Evolutionary conservation across 495 filamentous ascomycete genomes (phyloP).

Genomic region (Parachaetomium inaequale): DNA sequence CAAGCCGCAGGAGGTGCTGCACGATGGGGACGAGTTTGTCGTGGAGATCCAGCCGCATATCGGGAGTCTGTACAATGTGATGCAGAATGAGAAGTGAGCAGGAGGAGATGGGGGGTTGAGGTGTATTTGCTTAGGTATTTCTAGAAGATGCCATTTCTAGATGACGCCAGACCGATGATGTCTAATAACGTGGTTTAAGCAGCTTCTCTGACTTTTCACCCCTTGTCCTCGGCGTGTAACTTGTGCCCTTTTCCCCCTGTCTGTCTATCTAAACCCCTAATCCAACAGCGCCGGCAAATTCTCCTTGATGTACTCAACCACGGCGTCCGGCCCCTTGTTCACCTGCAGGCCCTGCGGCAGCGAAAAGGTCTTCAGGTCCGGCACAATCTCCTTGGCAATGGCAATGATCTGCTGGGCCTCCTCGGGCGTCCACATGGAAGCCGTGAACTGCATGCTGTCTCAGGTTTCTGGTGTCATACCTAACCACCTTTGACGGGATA

Average conservation of each 20-base stretch:
- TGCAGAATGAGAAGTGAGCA: constrained; percentile 42
- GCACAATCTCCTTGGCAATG: constrained; percentile 47
- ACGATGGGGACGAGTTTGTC: constrained; percentile 47
- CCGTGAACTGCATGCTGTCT: constrained; percentile 49
- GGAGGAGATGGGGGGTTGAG: not conserved
- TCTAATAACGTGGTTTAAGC: not conserved
- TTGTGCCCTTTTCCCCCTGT: not conserved
- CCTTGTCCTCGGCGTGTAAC: no score
- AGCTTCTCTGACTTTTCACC: no score
- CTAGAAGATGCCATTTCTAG: constrained; percentile 4
- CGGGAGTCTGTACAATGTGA: constrained; percentile 43
- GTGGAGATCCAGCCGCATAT: constrained; percentile 47
- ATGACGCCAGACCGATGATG: not conserved
- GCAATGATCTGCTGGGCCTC: constrained; percentile 53
- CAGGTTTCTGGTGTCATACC: not conserved
- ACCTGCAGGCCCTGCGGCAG: constrained; percentile 63
- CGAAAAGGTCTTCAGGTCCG: constrained; percentile 54
- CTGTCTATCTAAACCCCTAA: not conserved
- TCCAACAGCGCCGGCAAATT: constrained; percentile 52
- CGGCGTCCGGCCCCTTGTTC: constrained; percentile 59
- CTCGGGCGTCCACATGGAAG: constrained; percentile 65
- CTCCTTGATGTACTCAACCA: constrained; percentile 62
- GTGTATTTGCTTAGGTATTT: not conserved
- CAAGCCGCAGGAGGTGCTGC: constrained; percentile 41
- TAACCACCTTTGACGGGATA: constrained; percentile 23